Evolutionary conservation across 805 yeast genomes (phyloP), one percentile per base, ranked within the genome.

Genomic region (Naumovozyma castellii): DNA sequence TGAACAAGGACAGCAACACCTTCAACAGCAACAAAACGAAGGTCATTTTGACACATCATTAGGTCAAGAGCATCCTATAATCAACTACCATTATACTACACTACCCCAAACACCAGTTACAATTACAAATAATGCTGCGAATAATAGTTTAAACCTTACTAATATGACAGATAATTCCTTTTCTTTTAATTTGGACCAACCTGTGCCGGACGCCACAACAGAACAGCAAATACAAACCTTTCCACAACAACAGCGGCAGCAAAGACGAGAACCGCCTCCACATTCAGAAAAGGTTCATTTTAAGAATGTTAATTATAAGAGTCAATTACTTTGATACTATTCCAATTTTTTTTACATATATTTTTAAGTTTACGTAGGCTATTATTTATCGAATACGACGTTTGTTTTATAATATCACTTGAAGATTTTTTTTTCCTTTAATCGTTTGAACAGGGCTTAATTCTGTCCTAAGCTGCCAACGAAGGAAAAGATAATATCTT

Each of bases 291-390:
- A 44, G 25, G 51, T 53, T 27, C 50, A 48, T 22, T 53, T 53
- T 34, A 53, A 53, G 38, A 48, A 53, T 39, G 46, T 53, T 8
- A 52, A 50, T 36, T 53, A 46, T 42, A 51, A 49, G 31, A 42
- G 47, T 39, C 42, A 40, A 32, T 19, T 22, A 6, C 27, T 6
- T 22, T 22, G 27, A 22, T 22, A 22, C 10, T 19, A 19, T 19
- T 19, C n/a, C 10, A 19, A 8, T 18, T 19, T 19, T 19, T 18
- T n/a, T 32, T 32, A 16, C 34, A 14, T 17, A 8, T 29, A 29
- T 8, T 29, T 10, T n/a, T n/a, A n/a, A n/a, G n/a, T n/a, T n/a
- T n/a, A n/a, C n/a, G n/a, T n/a, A n/a, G n/a, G n/a, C n/a, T n/a
- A n/a, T n/a, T n/a, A n/a, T n/a, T n/a, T n/a, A n/a, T n/a, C n/a